Evolutionary conservation across 2,329 filamentous ascomycete species (phyloP).

Genomic region (Fragosphaeria purpurea): DNA sequence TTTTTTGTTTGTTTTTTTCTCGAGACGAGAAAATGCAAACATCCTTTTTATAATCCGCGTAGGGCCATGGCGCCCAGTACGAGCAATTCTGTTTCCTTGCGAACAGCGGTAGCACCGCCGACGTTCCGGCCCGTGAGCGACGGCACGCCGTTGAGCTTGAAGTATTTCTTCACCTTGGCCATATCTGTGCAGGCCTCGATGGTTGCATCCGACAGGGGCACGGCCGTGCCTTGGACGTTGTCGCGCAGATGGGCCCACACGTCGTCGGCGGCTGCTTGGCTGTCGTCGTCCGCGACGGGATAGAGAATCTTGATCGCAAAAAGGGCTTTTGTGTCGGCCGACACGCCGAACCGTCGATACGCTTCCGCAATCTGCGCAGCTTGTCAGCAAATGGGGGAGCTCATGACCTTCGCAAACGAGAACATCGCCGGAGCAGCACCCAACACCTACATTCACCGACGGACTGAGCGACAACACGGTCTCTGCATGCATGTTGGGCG

Average conservation of each 20-base stretch:
- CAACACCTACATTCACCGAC: conserved; percentile 60
- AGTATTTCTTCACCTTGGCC: conserved; percentile 67
- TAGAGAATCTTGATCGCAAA: conserved; percentile 70
- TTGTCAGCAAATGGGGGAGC: too few species aligned
- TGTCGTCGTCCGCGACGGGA: conserved; percentile 31
- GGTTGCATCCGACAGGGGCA: conserved; percentile 53
- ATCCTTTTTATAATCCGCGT: conserved; percentile 40
- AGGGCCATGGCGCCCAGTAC: conserved; percentile 71
- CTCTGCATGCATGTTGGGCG: conserved; percentile 81
- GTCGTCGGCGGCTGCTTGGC: conserved; percentile 31
- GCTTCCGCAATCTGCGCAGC: conserved; percentile 69
- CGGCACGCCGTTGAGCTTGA: conserved; percentile 63
- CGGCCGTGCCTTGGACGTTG: conserved; percentile 50
- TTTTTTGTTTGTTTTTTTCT: background rate
- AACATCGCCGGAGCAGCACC: too few species aligned
- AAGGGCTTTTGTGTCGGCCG: conserved; percentile 59
- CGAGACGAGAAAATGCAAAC: background rate
- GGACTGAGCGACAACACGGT: conserved; percentile 71
- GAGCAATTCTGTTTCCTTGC: conserved; percentile 52
- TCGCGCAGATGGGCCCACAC: conserved; percentile 49
- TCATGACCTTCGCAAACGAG: too few species aligned
- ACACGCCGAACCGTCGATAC: conserved; percentile 79
- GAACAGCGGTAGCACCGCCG: conserved; percentile 5
- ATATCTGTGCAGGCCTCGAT: conserved; percentile 53
- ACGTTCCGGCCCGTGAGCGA: conserved; percentile 30